Evolutionary conservation across 2,329 filamentous ascomycete genomes (phyloP), one percentile per base, ranked within the genome.

Genomic region (Didymella lethalis): DNA sequence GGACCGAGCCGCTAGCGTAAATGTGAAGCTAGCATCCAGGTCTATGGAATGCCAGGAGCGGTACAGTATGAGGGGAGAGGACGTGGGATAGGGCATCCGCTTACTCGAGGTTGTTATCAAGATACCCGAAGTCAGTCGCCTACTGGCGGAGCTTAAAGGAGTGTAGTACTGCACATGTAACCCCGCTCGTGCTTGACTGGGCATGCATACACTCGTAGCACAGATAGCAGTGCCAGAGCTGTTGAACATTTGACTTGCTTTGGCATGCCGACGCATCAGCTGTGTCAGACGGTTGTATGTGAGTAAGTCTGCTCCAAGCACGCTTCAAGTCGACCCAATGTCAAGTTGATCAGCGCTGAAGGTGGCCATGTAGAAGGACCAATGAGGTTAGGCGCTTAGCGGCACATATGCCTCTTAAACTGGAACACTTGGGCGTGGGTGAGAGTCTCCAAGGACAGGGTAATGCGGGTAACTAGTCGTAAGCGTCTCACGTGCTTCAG

Each of bases 111-210:
- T 48, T 48, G 54, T 55, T 58, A 58, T 61, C 50, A 52, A 50
- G 47, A 48, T 14, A 38, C 25, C 18, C 20, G 31, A 34, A 11
- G 28, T 18, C 16, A 48, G 29, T 28, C 29, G 46, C 46, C 26
- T 16, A 61, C 50, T 61, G 41, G 46, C 45, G 14, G 32, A 8
- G 7, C n/a, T 34, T 46, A 53, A 53, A 44, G 48, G 57, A 57
- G 40, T 26, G 32, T 48, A 34, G 44, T 45, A 50, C 34, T 51
- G 54, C 59, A 58, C 46, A 52, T 58, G 50, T 51, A 52, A 58
- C 59, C 59, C 59, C 59, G 50, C 59, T 61, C 44, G 36, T 48
- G 34, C 45, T 58, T n/a, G 31, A 46, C 50, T 54, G 50, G 56
- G 40, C 56, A 47, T 50, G 50, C 47, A 54, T 23, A 40, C 7